Evolutionary conservation across 768 basidiomycete genomes (phyloP), one percentile per base, ranked within the genome.

Genomic region (Lactarius vividus): DNA sequence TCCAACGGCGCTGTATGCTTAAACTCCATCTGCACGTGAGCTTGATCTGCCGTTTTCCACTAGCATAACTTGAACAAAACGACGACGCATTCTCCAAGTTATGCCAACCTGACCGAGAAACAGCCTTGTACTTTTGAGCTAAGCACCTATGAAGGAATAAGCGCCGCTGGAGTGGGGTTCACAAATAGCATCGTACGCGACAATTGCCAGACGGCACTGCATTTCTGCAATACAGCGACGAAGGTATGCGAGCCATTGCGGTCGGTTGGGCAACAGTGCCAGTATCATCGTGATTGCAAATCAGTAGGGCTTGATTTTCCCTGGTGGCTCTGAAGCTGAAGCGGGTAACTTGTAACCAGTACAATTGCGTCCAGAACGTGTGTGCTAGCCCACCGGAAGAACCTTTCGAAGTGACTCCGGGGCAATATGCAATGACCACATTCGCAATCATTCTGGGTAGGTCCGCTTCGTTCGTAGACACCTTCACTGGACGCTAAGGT

Each of bases 101-200:
- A 73, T 64, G 77, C 80, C 16, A 79, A 82, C 66, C 75, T 74
- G 31, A 77, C 78, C 10, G 64, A 78, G 13, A 78, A 76, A 20
- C 70, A 75, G 63, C 69, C 76, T 39, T 82, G 81, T 66, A 63
- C 75, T 6, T 72, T 75, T 26, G 80, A 82, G 59, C 79, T 81
- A 69, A 77, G 75, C 29, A 71, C 74, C 4, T 82, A 80, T 69
- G 74, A 59, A 4, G 69, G 35, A 73, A 37, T 67, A 29, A 46
- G 44, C 53, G 26, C 29, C 3, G 39, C 40, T 13, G 68, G 66
- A 42, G 15, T 55, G 53, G 68, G 58, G 35, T 61, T 59, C 44
- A 35, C 52, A 26, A 68, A 69, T 33, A 62, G 44, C 28, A 68
- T 70, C 37, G 63, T 62, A 10, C 69, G 69, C 37, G 69, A 70